Evolutionary conservation across 768 basidiomycete genomes (phyloP), one percentile per base, ranked within the genome.

Genomic region (Crassisporium funariophilum): DNA sequence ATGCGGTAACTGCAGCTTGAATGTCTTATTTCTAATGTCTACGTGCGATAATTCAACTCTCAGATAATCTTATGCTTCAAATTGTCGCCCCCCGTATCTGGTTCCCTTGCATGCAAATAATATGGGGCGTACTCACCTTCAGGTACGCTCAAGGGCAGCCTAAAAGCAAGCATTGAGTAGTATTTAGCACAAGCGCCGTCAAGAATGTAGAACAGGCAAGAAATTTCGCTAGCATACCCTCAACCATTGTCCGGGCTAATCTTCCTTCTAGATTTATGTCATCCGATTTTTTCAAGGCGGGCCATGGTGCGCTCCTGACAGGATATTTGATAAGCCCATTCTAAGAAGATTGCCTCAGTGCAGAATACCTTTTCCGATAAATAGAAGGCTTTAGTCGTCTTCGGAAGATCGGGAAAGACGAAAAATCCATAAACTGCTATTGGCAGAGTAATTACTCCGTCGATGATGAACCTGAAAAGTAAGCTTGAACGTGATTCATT

Each of bases 261-360:
- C 38, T 48, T 35, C 35, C 37, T 34, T 46, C 44, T 42, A 84
- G 83, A 67, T 88, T 41, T 85, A 82, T 61, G 82, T 72, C 21
- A 84, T 88, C 49, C 76, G 85, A 7, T 88, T 89, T 59, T 76
- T 88, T 44, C 85, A 86, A 63, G 88, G 83, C 17, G 70, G n/a
- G n/a, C n/a, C n/a, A n/a, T n/a, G n/a, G n/a, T n/a, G n/a, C n/a
- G n/a, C n/a, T n/a, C n/a, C n/a, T n/a, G n/a, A n/a, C n/a, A n/a
- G n/a, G n/a, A n/a, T n/a, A n/a, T n/a, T n/a, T n/a, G n/a, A n/a
- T n/a, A n/a, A n/a, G n/a, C n/a, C n/a, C n/a, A n/a, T n/a, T n/a
- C n/a, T n/a, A n/a, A n/a, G n/a, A n/a, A n/a, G n/a, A n/a, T n/a
- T n/a, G n/a, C n/a, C n/a, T n/a, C n/a, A n/a, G n/a, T n/a, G n/a